Base-by-base conservation (phyloP, 352 stramenopile species). In the Phytophthora tubulina region DNA sequence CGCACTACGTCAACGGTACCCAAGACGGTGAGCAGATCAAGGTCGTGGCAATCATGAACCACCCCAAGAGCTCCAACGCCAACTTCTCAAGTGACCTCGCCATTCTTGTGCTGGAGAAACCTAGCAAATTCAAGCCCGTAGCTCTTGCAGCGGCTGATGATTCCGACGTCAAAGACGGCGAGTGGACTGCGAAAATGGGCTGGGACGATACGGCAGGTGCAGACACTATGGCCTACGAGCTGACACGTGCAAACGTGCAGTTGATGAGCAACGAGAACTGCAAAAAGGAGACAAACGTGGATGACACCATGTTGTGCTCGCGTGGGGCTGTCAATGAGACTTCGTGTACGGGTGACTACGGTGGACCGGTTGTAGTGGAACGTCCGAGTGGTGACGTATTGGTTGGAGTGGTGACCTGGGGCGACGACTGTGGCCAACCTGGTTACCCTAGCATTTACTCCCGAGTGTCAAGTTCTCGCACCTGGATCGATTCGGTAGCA, bases 271-370 rank as follows among this genome's bases (percentile, higher is more conserved):
- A 87, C 38, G 39, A 50, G 0, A 61, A 77, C 7, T 91, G 80
- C 31, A 52, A 52, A 3, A 61, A 72, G 14, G 38, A 79, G n/a
- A 71, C 75, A 0, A 35, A 17, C 0, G 55, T 84, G 5, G 72
- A 84, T 38, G 52, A 62, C 11, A 67, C 78, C 31, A 84, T 88
- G 78, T 11, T 88, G 21, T 89, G 81, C 39, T 79, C 78, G 2
- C 73, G 81, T 9, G 67, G 72, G 2, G 31, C 67, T 10, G 42
- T 2, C 0, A 67, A 63, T n/a, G 6, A 57, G 21, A 48, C 76
- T 35, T 81, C 84, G 38, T 90, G 84, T 57, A 76, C 85, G 59
- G 81, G 79, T 42, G 76, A 86, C 68, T 92, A 81, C 14, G 78
- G 80, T 8, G 82, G 81, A 6, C 80, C 81, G 2, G 63, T 92